These are phyloP conservation scores for Pulveroboletus sp. DNA, from an alignment of 768 basidiomycete species.

Conservation along the genomic window DNA sequence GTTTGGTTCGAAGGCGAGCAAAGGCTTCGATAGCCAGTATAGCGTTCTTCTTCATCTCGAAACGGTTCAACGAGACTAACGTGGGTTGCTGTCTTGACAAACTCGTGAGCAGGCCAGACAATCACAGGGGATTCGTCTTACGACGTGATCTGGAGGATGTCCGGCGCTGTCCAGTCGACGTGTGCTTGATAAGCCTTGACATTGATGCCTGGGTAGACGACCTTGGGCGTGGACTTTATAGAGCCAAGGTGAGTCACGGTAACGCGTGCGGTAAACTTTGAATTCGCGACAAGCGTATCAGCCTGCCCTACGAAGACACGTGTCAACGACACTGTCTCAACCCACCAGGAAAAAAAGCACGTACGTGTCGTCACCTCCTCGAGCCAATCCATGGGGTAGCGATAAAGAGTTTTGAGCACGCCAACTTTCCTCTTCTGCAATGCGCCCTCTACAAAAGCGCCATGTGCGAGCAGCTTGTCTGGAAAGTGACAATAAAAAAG, in stretches of 20 bases:
- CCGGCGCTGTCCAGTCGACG: constrained; percentile 42
- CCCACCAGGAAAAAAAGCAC: constrained; percentile 27
- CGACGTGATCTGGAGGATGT: constrained; percentile 57
- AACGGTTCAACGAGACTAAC: constrained; percentile 87
- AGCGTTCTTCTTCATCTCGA: constrained; percentile 93
- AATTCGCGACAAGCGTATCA: constrained; percentile 90
- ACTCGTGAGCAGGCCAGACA: not conserved
- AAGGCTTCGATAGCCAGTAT: constrained; percentile 81
- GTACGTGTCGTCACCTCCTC: constrained; percentile 88
- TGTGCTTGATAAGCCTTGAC: constrained; percentile 61
- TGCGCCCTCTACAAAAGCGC: constrained; percentile 56
- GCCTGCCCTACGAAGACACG: constrained; percentile 62
- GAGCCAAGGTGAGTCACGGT: constrained; percentile 75
- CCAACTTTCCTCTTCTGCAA: constrained; percentile 39
- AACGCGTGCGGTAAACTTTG: constrained; percentile 81
- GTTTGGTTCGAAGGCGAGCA: constrained; percentile 45
- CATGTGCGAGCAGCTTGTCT: constrained; percentile 84
- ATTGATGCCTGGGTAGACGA: constrained; percentile 98
- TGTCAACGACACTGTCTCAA: not conserved
- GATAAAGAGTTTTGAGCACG: constrained; percentile 72
- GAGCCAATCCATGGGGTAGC: constrained; percentile 84
- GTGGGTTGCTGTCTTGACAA: constrained; percentile 60
- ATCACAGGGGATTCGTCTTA: constrained; percentile 31
- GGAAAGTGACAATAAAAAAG: constrained; percentile 99
- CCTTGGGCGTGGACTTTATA: constrained; percentile 56